Evolutionary conservation across 2,329 filamentous ascomycete genomes (phyloP), one percentile per base, ranked within the genome.

Genomic region (Teratosphaeria pseudoeucalypti): DNA sequence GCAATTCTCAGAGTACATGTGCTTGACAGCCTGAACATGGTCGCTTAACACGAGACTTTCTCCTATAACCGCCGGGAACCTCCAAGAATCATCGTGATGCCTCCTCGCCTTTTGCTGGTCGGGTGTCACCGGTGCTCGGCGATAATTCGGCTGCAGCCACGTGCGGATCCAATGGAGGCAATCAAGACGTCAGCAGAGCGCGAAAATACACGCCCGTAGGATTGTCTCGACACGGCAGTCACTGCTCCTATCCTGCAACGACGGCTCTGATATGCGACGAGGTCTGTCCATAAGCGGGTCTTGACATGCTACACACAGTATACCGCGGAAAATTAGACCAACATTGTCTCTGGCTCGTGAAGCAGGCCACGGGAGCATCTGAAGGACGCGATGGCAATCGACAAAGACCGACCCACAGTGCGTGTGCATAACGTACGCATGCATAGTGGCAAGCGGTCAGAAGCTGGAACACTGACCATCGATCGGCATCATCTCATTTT

Each of bases 401-500:
- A 54, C 12, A 54, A 37, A 32, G 23, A 19, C 34, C 27, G 27
- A 3, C 43, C 43, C 43, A 49, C 43, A 29, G 83, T 86, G 68
- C 81, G 79, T 65, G 76, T 85, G 59, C 78, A 81, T 67, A 78
- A 81, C 9, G 57, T 55, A 60, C 79, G 79, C 68, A 82, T 82
- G 60, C 76, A 79, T 63, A 78, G 79, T 62, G 78, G 82, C 64
- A 76, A 78, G 62, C 57, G 47, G 37, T 34, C 52, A 14, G 54
- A 23, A 32, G 29, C 29, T n/a, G 84, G 84, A 64, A 82, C 80
- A n/a, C 76, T 87, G 58, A 82, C 85, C 68, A 75, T 87, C 59
- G 83, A 81, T 67, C 78, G 81, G 70, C 82, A 86, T 73, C 84
- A 87, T 70, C 76, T 87, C 57, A 84, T 85, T 67, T 86, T 86